Evolutionary conservation across 495 filamentous ascomycete species (phyloP).

Genomic region (Barbatosphaeria neglecta): DNA sequence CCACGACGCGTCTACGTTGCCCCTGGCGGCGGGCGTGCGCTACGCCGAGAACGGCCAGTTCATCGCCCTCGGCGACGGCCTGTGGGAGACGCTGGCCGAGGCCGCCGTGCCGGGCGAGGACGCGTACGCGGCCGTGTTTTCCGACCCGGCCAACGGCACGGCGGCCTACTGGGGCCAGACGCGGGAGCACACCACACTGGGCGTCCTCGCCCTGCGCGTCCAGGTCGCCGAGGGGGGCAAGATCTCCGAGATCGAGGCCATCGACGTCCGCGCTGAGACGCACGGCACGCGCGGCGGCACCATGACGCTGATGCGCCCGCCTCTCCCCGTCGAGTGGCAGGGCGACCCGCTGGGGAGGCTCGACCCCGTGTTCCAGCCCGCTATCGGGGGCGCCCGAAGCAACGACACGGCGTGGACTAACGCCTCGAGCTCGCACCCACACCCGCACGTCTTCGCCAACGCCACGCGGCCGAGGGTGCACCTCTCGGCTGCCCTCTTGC

Average conservation of each 20-base stretch:
- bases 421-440: too few species aligned
- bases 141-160: constrained; percentile 10
- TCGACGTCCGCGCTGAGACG: constrained; percentile 61
- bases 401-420: neutral
- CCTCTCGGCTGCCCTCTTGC: too few species aligned
- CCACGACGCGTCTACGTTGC: constrained; percentile 11
- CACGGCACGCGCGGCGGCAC: constrained; percentile 9
- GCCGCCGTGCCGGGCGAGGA: constrained; percentile 10
- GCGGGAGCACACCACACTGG: constrained; percentile 11
- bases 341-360: constrained; percentile 6
- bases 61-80: constrained; percentile 14
- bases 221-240: constrained; percentile 49
- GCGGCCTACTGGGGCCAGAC: constrained; percentile 14
- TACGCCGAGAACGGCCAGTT: constrained; percentile 24
- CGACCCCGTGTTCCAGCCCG: constrained; percentile 3
- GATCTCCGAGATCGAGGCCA: constrained; percentile 65
- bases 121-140: constrained; percentile 12
- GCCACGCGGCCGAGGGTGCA: constrained; percentile 1
- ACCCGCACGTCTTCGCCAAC: too few species aligned
- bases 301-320: constrained; percentile 14
- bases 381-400: neutral
- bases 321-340: constrained; percentile 13
- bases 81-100: constrained; percentile 16
- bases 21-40: constrained; percentile 10
- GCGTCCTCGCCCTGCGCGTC: constrained; percentile 35